These are phyloP conservation scores for Colletotrichum siamense DNA, from an alignment of 2,329 filamentous ascomycete species.

Conservation along the genomic window DNA sequence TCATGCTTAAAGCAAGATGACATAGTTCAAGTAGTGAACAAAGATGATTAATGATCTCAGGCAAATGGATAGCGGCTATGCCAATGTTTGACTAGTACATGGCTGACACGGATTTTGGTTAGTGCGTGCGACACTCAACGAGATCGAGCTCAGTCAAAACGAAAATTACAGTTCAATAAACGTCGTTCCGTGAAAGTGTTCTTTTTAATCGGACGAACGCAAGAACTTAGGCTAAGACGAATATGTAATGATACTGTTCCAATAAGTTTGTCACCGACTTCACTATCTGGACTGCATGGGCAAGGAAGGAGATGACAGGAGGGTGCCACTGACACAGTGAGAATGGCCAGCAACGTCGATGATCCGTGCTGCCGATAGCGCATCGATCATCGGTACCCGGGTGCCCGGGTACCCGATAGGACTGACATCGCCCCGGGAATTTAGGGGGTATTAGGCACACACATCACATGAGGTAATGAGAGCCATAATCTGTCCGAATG, in stretches of 20 bases:
- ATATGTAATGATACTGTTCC: background rate
- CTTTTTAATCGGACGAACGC: background rate
- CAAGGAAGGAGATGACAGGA: background rate
- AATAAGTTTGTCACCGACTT: background rate
- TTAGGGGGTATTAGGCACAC: background rate
- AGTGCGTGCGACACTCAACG: background rate
- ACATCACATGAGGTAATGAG: background rate
- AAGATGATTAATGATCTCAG: background rate
- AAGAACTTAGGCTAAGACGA: background rate
- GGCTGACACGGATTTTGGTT: background rate
- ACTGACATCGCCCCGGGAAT: background rate
- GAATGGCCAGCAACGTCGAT: background rate
- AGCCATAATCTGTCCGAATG: background rate
- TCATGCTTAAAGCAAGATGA: background rate
- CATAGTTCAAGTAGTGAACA: background rate
- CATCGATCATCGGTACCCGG: background rate
- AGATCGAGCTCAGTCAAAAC: background rate
- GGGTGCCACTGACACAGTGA: background rate
- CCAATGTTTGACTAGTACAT: background rate
- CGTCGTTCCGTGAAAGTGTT: background rate
- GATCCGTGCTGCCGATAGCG: background rate
- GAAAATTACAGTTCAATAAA: background rate
- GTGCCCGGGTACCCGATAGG: background rate
- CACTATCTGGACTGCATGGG: background rate
- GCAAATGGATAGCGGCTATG: background rate